These are phyloP conservation scores for Backusella morwellensis DNA, from an alignment of 192 early-diverging fungal species.

Conservation along the genomic window DNA sequence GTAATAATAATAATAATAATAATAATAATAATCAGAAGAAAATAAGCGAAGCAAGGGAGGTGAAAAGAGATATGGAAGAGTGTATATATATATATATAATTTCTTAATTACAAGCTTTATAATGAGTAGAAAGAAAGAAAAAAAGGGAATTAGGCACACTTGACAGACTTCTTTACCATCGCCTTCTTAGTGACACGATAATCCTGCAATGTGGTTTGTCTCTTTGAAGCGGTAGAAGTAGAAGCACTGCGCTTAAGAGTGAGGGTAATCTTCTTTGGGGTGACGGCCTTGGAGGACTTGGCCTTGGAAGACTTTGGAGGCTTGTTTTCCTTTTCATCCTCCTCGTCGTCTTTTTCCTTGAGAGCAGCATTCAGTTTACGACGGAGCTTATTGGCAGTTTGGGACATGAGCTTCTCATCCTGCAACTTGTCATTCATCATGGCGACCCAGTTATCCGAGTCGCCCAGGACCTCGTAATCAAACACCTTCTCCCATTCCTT, in stretches of 20 bases:
- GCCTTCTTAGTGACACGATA: neutral
- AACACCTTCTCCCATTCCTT: constrained; percentile 78
- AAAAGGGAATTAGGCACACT: neutral
- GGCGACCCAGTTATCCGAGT: constrained; percentile 61
- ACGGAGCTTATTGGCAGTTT: constrained; percentile 10
- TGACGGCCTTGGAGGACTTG: neutral
- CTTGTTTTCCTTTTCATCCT: constrained; percentile 7
- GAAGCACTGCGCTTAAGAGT: neutral
- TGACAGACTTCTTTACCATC: neutral
- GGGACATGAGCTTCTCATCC: constrained; percentile 7
- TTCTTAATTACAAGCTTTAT: neutral
- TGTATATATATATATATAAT: neutral
- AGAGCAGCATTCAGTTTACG: neutral
- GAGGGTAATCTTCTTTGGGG: neutral
- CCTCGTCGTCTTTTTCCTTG: neutral
- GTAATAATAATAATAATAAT: neutral
- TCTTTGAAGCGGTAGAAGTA: neutral
- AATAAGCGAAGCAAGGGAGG: neutral
- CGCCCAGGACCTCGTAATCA: constrained; percentile 73
- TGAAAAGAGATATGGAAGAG: no score
- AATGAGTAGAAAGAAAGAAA: neutral
- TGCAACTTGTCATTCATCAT: constrained; percentile 7
- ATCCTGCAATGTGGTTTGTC: constrained; percentile 1
- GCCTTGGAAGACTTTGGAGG: neutral
- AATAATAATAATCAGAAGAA: neutral